Conservation (phyloP, 169 alveolate species). For the Plasmodium berghei region DNA sequence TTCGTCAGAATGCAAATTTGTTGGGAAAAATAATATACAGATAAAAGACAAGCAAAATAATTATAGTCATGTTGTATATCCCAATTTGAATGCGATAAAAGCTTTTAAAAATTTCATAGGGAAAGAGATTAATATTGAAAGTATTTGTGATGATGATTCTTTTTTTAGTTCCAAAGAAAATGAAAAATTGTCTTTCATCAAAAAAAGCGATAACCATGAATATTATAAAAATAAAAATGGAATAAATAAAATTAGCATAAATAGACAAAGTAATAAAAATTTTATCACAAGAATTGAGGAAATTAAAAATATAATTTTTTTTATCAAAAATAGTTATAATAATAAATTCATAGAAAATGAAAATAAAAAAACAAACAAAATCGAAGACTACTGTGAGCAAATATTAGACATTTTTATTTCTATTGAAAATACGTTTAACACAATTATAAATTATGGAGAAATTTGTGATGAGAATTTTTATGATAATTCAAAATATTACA, state of each 20-base stretch:
- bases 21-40: background rate
- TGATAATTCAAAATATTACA: slow-evolving; percentile 14
- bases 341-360: background rate
- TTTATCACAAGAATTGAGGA: slow-evolving; percentile 24
- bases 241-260: too few species aligned
- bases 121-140: slow-evolving; percentile 19
- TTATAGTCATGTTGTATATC: slow-evolving; percentile 2
- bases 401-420: slow-evolving; percentile 8
- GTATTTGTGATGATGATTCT: background rate
- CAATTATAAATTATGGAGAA: slow-evolving; percentile 31
- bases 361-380: background rate
- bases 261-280: background rate
- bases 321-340: slow-evolving; percentile 10
- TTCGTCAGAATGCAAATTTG: background rate
- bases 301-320: slow-evolving; percentile 13
- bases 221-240: too few species aligned
- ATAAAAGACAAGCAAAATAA: slow-evolving; percentile 20
- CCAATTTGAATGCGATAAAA: slow-evolving; percentile 11
- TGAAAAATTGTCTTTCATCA: background rate
- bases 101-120: slow-evolving; percentile 68
- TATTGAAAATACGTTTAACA: slow-evolving; percentile 4
- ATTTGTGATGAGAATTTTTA: slow-evolving; percentile 3
- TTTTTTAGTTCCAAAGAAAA: background rate
- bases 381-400: background rate
- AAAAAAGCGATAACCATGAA: background rate